These are phyloP conservation scores for Hypoxylon sp. DNA, from an alignment of 2,329 filamentous ascomycete species.

Conservation along the genomic window DNA sequence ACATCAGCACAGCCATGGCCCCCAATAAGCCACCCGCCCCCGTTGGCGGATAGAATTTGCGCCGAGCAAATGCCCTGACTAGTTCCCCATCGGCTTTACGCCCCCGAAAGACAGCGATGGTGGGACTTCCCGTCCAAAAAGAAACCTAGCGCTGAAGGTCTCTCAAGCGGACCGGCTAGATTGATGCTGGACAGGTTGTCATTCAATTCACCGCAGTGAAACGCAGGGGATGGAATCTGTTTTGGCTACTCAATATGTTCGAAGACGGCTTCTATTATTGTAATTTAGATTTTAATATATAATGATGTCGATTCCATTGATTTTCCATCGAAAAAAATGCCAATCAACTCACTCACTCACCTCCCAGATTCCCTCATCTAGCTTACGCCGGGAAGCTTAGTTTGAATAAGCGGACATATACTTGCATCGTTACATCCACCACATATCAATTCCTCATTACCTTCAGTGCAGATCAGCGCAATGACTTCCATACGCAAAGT, in stretches of 20 bases:
- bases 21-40: not conserved
- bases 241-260: not conserved
- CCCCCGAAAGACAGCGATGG: slow-evolving; percentile 15
- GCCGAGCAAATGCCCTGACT: slow-evolving; percentile 15
- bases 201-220: not conserved
- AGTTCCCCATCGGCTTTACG: not conserved
- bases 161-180: slow-evolving; percentile 8
- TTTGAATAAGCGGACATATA: not conserved
- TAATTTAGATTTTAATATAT: not conserved
- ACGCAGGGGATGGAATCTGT: not conserved
- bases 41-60: slow-evolving; percentile 27
- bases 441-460: not conserved
- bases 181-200: not conserved
- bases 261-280: not conserved
- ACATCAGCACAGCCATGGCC: slow-evolving; percentile 8
- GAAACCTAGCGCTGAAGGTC: not conserved
- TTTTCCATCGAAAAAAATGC: not conserved
- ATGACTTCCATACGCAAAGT: slow-evolving; percentile 61
- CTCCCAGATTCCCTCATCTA: too few relatives aligned
- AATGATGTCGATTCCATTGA: not conserved
- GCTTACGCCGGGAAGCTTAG: not conserved
- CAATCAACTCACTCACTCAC: not conserved
- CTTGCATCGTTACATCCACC: too few relatives aligned
- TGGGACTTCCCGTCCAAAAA: slow-evolving; percentile 5
- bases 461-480: not conserved